Base-by-base conservation (phyloP, 1,284 basidiomycete species). In the Stereum hirsutum region DNA sequence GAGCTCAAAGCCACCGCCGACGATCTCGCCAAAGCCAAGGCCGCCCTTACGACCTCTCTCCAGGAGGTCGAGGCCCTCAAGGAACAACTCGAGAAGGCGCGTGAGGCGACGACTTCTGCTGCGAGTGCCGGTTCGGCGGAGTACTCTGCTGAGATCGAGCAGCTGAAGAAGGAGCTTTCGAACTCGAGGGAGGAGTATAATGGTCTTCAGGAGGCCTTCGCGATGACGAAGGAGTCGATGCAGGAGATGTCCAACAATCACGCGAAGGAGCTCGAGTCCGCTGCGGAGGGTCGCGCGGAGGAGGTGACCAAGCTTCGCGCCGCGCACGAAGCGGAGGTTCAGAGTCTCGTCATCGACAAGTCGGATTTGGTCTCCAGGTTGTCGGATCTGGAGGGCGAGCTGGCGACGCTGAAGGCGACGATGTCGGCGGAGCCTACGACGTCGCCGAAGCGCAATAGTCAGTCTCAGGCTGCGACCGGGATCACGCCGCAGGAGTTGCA, bases 1-100 rank as follows among this genome's bases (percentile, higher is more conserved):
- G 84, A 90, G 53, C 72, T 89, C 39, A 86, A 81, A 56, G 88
- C 85, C 7, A 87, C 88, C 0, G 76, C 81, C 53, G 86, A 89
- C 47, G 88, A 89, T 55, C 75, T 90, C 30, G 57, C 69, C 2
- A 89, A 88, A 63, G 71, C 83, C 6, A 90, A 89, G 60, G 57
- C 70, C 1, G 62, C 70, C 14, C 55, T 77, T 11, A 71, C 77
- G 17, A 49, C 69, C 5, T 64, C 75, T 35, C 68, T 68, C 15
- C 57, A 67, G 3, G 81, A 87, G 51, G 60, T 77, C 11, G 72
- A 73, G 44, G 65, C 50, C 8, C 59, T 85, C 27, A 76, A 70
- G 41, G 58, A 66, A 26, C 83, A 89, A 55, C 68, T 81, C 6
- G 81, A 84, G 48, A 74, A 76, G 38, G 74, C 76, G 19, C 73